These are phyloP conservation scores for Talaromyces sp. DNA, from an alignment of 2,329 filamentous ascomycete genomes.

Conservation along the genomic window DNA sequence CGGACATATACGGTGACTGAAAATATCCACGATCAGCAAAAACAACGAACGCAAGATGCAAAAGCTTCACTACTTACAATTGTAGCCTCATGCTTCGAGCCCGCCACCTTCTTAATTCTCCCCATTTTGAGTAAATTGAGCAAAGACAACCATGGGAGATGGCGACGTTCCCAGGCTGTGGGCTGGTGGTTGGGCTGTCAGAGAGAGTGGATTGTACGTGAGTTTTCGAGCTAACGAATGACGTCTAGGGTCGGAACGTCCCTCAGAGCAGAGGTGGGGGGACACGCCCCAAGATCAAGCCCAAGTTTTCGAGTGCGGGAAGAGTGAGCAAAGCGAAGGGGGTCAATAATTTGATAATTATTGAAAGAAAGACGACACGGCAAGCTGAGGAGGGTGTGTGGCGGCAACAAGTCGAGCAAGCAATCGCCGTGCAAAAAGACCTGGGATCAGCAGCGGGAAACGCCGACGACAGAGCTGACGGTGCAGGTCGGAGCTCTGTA, in stretches of 20 bases:
- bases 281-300: background rate
- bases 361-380: background rate
- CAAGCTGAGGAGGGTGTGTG: background rate
- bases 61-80: slow-evolving; percentile 34
- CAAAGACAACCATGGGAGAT: slow-evolving; percentile 38
- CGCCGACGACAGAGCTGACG: slow-evolving; percentile 27
- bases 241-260: slow-evolving; percentile 5
- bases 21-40: slow-evolving; percentile 20
- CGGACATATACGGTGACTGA: slow-evolving; percentile 80
- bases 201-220: background rate
- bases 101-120: slow-evolving; percentile 50
- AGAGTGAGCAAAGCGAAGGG: background rate
- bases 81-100: slow-evolving; percentile 48
- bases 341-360: background rate
- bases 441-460: slow-evolving; percentile 8
- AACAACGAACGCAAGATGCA: slow-evolving; percentile 1
- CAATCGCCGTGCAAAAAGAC: slow-evolving; percentile 5
- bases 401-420: background rate
- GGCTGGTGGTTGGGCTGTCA: slow-evolving; percentile 11
- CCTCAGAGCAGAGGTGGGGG: background rate
- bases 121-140: slow-evolving; percentile 37
- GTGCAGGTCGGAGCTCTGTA: slow-evolving; percentile 37
- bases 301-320: background rate
- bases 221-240: slow-evolving; percentile 5
- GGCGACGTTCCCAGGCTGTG: slow-evolving; percentile 19